Conservation (phyloP, 345 rosid species). For the Erucastrum elatum region DNA sequence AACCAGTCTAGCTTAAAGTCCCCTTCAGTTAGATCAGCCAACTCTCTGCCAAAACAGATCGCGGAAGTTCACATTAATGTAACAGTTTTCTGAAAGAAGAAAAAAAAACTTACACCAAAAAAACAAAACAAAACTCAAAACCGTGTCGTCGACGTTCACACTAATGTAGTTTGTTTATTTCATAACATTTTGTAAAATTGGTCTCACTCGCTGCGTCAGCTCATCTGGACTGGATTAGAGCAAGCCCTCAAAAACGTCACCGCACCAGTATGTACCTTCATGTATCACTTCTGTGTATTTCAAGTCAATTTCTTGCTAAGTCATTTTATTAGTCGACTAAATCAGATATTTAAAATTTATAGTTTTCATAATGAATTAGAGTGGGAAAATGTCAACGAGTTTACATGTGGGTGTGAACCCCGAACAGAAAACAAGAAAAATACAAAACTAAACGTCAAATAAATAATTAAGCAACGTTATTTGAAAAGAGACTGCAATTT, state of each 20-base stretch:
- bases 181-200: background rate
- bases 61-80: background rate
- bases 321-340: background rate
- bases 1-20: too few species aligned
- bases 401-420: background rate
- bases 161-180: background rate
- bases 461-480: constrained; percentile 35
- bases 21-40: too few species aligned
- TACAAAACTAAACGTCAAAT: constrained; percentile 31
- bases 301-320: background rate
- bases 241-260: background rate
- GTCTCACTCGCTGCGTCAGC: background rate
- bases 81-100: background rate
- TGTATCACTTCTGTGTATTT: background rate
- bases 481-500: constrained; percentile 18
- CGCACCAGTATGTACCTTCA: background rate
- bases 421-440: constrained; percentile 11
- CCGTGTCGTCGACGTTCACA: background rate
- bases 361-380: background rate
- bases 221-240: background rate
- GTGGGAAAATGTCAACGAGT: constrained; percentile 33
- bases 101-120: too few species aligned
- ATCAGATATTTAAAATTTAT: background rate
- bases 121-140: too few species aligned
- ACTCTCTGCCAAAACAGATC: too few species aligned